Base-by-base conservation (phyloP, 2,329 filamentous ascomycete species). In the Escovopsis sp. region DNA sequence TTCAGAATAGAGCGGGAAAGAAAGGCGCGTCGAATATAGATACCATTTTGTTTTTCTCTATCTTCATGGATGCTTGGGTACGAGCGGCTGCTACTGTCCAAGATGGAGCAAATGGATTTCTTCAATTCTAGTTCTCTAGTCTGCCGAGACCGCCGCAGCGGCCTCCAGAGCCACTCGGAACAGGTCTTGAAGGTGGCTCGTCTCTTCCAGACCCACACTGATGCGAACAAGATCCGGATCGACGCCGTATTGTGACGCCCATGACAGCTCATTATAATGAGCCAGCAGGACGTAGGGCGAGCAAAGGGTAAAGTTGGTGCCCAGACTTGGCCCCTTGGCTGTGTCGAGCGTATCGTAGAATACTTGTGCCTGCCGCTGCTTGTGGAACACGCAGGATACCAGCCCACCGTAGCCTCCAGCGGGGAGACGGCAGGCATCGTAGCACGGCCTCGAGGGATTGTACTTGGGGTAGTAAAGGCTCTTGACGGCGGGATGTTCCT, bases 231-330 rank as follows among this genome's bases (percentile, higher is more conserved):
- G 62, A 57, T 85, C 75, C 2, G 77, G 75, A 43, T 91, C 82
- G 3, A 95, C 85, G 0, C 88, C 86, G 58, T 82, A 89, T 46
- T 79, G 69, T 26, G 73, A 77, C 36, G 84, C 85, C 91, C 91
- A 98, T n/a, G 88, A 80, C 36, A 96, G 61, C 66, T 98, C 91
- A 38, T 74, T 70, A 55, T 91, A 98, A 61, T 98, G 91, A 4
- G 91, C 91, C 30, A 98, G 63, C 32, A 98, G 67, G 19, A 91
- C 86, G 59, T 94, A 98, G 0, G 91, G 91, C 39, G 82, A 94
- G 44, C 82, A 82, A 33, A 98, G 68, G 0, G 91, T 96, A 59
- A 98, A 98, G 61, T 98, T 98, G 1, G 91, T 96, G 2, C 91
- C 91, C 40, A 98, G 67, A 61, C 87, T 95, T 0, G 91, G 91